Evolutionary conservation across 352 stramenopile species (phyloP), one percentile per base, ranked within the genome.

Genomic region (Chrysophaeum taylorii): DNA sequence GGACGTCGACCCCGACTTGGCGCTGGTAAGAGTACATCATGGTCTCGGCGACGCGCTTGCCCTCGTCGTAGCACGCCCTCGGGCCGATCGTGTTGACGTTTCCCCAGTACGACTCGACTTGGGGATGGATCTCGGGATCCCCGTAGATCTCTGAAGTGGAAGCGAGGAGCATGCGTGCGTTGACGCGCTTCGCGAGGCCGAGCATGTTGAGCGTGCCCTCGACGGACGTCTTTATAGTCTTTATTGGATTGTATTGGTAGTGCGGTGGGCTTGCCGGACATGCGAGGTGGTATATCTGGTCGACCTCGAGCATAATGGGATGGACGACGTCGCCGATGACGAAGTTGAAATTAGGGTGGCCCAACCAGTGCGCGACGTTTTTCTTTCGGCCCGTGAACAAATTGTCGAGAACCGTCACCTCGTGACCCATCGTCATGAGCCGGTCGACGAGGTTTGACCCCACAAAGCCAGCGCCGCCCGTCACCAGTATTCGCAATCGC

Each of bases 161-260:
- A 0, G 94, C 95, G 69, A 98, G 89, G 42, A 99, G 89, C 45
- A 99, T 94, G 18, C 92, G 85, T 15, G 88, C 94, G 33, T 92
- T 91, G 16, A 97, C 85, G 50, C 94, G 87, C 79, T 98, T 98
- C 14, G 96, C 96, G 16, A 99, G 81, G n/a, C 94, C 95, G 14
- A 99, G 84, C 84, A 99, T 90, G 77, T 99, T 96, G 42, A 99
- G 81, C 5, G 94, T 96, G 39, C 96, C 96, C 77, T 91, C 83
- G 21, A 85, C 90, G 64, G 72, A 85, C 2, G 86, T 94, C 76
- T 96, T 92, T 66, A 94, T 94, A 12, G 94, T 99, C 83, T 98
- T 98, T 70, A 99, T 97, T 12, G 95, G 92, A 81, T 99, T 98
- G 83, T 97, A 98, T 81, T 99, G 94, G 82, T 99, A 99, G 79